phyloP scores from a whole-genome alignment of 768 basidiomycete species.

The Russula earlei region DNA sequence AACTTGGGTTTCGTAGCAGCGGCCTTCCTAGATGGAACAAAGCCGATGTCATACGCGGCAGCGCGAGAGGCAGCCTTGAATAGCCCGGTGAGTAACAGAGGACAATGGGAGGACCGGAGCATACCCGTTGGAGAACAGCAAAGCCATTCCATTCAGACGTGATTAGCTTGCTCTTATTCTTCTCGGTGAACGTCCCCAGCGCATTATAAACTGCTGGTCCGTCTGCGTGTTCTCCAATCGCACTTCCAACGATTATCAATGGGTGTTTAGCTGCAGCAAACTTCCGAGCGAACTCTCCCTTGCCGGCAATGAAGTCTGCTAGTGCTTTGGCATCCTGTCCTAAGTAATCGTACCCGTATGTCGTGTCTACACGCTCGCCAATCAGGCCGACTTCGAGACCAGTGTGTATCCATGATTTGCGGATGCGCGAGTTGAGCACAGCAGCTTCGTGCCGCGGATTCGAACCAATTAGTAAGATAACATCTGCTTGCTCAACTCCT shows the following conservation, averaged over 20 bases:
- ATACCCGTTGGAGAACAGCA: constrained; percentile 82
- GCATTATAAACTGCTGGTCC: constrained; percentile 68
- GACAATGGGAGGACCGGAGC: constrained; percentile 24
- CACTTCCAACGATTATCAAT: constrained; percentile 87
- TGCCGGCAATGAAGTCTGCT: constrained; percentile 67
- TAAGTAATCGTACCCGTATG: constrained; percentile 89
- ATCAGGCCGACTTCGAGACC: constrained; percentile 81
- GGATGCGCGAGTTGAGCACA: constrained; percentile 92
- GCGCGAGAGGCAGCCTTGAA: constrained; percentile 78
- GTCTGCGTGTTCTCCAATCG: constrained; percentile 76
- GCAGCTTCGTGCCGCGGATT: constrained; percentile 97
- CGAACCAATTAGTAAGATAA: constrained; percentile 86
- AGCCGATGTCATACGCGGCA: constrained; percentile 92
- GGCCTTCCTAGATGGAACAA: constrained; percentile 76
- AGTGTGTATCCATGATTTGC: constrained; percentile 88
- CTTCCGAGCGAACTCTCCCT: constrained; percentile 71
- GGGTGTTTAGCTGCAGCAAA: constrained; percentile 88
- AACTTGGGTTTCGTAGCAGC: constrained; percentile 79
- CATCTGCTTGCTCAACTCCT: constrained; percentile 85
- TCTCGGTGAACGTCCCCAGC: constrained; percentile 70
- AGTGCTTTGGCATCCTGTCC: constrained; percentile 70
- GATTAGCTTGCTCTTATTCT: constrained; percentile 63
- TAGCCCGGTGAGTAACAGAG: background rate
- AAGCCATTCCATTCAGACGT: constrained; percentile 95
- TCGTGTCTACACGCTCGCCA: constrained; percentile 83